These are phyloP conservation scores for Colletotrichum destructivum DNA, from an alignment of 2,329 filamentous ascomycete species.

Conservation along the genomic window DNA sequence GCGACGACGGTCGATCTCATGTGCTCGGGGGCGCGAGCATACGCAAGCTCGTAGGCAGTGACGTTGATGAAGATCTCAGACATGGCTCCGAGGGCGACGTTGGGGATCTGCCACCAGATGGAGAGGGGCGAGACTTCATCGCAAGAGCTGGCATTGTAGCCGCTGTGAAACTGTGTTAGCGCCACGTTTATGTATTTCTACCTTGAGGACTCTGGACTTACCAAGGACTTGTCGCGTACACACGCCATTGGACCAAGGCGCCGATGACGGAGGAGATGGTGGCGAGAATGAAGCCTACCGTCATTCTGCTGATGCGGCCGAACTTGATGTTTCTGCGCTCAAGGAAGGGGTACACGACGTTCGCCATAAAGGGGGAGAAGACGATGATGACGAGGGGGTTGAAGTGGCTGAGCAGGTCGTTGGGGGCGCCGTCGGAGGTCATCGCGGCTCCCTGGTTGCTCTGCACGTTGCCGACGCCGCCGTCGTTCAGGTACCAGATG, in stretches of 20 bases:
- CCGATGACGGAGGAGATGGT: constrained; percentile 69
- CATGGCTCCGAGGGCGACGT: constrained; percentile 65
- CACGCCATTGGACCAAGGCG: constrained; percentile 69
- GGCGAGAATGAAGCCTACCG: constrained; percentile 67
- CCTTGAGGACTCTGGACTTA: neutral
- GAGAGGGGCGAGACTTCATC: constrained; percentile 59
- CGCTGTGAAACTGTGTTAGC: constrained; percentile 44
- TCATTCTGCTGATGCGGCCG: constrained; percentile 71
- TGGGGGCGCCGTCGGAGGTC: constrained; percentile 66
- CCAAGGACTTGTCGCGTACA: constrained; percentile 71
- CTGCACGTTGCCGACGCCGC: constrained; percentile 54
- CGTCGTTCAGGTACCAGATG: constrained; percentile 57
- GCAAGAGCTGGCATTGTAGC: constrained; percentile 60
- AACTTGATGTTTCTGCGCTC: constrained; percentile 67
- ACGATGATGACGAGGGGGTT: constrained; percentile 73
- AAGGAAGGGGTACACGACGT: constrained; percentile 71
- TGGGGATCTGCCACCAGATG: constrained; percentile 66
- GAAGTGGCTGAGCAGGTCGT: constrained; percentile 73
- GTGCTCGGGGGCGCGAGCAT: constrained; percentile 75
- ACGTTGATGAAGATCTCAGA: constrained; percentile 74
- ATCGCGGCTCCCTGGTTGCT: constrained; percentile 60
- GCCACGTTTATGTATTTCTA: no score
- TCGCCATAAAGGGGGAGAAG: constrained; percentile 67
- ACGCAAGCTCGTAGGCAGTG: constrained; percentile 77
- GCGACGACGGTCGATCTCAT: constrained; percentile 74